Conservation (phyloP, 495 filamentous ascomycete species). For the Aspergillus nanangensis region DNA sequence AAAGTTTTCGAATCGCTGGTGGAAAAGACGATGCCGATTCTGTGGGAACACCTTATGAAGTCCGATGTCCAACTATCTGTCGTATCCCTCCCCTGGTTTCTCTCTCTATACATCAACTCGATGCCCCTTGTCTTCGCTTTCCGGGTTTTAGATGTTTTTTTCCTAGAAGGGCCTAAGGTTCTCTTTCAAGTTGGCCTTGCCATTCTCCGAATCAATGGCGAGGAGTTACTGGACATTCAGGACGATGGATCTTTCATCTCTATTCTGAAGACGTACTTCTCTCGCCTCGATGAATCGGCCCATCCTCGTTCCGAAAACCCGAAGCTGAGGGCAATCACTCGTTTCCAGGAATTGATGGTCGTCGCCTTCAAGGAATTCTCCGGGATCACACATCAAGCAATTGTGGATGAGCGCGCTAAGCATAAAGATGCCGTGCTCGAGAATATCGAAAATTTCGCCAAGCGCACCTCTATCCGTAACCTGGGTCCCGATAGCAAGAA, state of each 20-base stretch:
- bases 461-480: slow-evolving; percentile 92
- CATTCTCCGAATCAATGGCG: slow-evolving; percentile 95
- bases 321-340: slow-evolving; percentile 85
- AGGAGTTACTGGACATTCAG: slow-evolving; percentile 90
- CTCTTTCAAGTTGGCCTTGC: slow-evolving; percentile 94
- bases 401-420: slow-evolving; percentile 81
- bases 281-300: slow-evolving; percentile 86
- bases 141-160: slow-evolving; percentile 94
- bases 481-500: slow-evolving; percentile 93
- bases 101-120: slow-evolving; percentile 97
- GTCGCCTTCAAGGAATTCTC: slow-evolving; percentile 98
- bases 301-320: slow-evolving; percentile 93
- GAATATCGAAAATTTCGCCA: slow-evolving; percentile 95
- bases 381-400: slow-evolving; percentile 86
- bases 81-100: slow-evolving; percentile 95
- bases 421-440: slow-evolving; percentile 89
- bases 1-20: slow-evolving; percentile 95
- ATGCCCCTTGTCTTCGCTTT: slow-evolving; percentile 98
- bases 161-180: slow-evolving; percentile 95
- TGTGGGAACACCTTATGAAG: slow-evolving; percentile 95
- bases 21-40: slow-evolving; percentile 96
- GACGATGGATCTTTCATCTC: slow-evolving; percentile 98
- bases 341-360: slow-evolving; percentile 97
- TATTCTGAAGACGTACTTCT: slow-evolving; percentile 91
- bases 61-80: slow-evolving; percentile 98